Percentiles rank a stretch among this genome's conserved stretches.
phyloP scores from a whole-genome alignment of 768 basidiomycete species.

The Pleurotus platypus region DNA sequence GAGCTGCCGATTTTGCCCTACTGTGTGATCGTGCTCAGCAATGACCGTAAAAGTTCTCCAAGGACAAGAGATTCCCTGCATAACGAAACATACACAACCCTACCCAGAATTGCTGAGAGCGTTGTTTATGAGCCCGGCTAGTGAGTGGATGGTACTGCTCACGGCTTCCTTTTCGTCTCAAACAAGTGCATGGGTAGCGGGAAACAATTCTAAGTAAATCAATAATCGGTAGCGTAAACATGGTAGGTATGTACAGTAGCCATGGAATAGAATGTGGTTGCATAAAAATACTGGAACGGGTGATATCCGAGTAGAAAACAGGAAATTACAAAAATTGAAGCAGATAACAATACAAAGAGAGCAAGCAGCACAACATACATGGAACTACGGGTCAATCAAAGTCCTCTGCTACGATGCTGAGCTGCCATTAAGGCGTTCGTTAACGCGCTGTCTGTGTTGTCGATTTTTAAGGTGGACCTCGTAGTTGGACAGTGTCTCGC shows the following conservation, averaged over 20 bases:
- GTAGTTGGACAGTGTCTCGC: slow-evolving; percentile 83
- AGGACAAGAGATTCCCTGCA: too few relatives aligned
- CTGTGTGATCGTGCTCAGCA: too few relatives aligned
- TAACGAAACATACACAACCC: too few relatives aligned
- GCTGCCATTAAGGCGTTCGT: slow-evolving; percentile 41
- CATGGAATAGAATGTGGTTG: slow-evolving; percentile 1
- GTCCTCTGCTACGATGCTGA: slow-evolving; percentile 17
- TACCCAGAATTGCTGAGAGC: too few relatives aligned
- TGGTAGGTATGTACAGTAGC: not conserved
- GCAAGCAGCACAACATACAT: slow-evolving; percentile 11
- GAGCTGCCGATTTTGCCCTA: too few relatives aligned
- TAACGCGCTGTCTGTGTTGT: slow-evolving; percentile 72
- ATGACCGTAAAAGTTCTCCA: too few relatives aligned
- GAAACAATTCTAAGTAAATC: too few relatives aligned
- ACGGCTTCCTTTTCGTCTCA: too few relatives aligned
- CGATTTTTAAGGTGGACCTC: slow-evolving; percentile 90
- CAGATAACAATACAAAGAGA: slow-evolving; percentile 33
- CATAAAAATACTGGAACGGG: slow-evolving; percentile 1
- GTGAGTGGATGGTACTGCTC: too few relatives aligned
- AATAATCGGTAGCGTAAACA: too few relatives aligned
- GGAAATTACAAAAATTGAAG: slow-evolving; percentile 17
- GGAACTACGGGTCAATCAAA: slow-evolving; percentile 7
- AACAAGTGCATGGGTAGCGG: too few relatives aligned
- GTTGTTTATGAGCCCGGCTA: too few relatives aligned
- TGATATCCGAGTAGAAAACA: not conserved